These are phyloP conservation scores for Cryptococcus sp. DNA, from an alignment of 1,284 basidiomycete species.

Conservation along the genomic window DNA sequence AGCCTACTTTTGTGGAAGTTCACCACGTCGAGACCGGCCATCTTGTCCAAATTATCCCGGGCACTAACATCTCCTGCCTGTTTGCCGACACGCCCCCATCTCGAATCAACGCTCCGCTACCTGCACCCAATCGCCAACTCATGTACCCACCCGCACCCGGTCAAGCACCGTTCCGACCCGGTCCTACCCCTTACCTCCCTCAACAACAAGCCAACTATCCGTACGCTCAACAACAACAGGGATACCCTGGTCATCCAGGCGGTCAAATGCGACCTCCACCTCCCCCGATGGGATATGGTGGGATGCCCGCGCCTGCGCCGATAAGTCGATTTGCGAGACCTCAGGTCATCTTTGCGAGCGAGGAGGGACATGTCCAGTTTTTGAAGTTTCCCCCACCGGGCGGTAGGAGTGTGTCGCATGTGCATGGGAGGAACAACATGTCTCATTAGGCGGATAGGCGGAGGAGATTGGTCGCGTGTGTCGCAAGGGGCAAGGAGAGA, in stretches of 20 bases:
- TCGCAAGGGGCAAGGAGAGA: too few species aligned
- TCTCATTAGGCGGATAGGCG: background rate
- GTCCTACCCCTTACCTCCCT: background rate
- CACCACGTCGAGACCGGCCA: conserved; percentile 89
- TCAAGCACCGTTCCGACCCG: conserved; percentile 1
- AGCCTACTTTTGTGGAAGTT: conserved; percentile 93
- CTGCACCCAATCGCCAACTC: conserved; percentile 25
- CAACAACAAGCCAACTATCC: background rate
- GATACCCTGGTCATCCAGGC: conserved; percentile 2
- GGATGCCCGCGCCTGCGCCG: conserved; percentile 18
- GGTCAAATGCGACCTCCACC: conserved; percentile 12
- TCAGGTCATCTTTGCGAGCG: conserved; percentile 45
- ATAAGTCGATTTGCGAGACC: conserved; percentile 28
- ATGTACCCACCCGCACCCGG: conserved; percentile 22
- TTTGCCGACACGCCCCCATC: conserved; percentile 93
- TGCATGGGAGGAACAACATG: background rate
- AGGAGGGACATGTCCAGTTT: conserved; percentile 47
- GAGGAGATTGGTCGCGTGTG: too few species aligned
- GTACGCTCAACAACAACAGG: conserved; percentile 5
- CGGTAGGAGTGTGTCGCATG: background rate
- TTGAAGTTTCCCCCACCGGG: conserved; percentile 36
- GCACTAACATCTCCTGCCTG: conserved; percentile 76
- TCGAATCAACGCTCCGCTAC: conserved; percentile 37
- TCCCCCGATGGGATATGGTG: conserved; percentile 3
- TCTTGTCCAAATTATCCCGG: conserved; percentile 92